These are phyloP conservation scores for Hanseniaspora thailandica DNA, from an alignment of 805 yeast genomes.

Conservation along the genomic window DNA sequence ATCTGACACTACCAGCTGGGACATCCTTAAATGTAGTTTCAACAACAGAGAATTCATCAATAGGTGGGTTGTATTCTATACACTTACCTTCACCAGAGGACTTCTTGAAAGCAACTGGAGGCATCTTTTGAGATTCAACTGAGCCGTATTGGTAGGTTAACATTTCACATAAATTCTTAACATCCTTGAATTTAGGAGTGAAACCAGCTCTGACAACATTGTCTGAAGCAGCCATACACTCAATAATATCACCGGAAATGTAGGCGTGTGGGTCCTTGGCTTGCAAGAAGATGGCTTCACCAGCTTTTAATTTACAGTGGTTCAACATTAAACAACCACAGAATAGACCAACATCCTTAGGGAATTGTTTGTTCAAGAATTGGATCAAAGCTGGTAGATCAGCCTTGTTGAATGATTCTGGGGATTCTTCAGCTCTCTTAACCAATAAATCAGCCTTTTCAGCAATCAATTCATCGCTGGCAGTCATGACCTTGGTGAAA, in stretches of 20 bases:
- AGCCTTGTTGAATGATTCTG: slow-evolving; percentile 41
- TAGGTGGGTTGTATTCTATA: slow-evolving; percentile 83
- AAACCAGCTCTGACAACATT: slow-evolving; percentile 97
- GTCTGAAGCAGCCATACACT: slow-evolving; percentile 99
- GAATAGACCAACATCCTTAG: slow-evolving; percentile 85
- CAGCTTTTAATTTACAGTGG: slow-evolving; percentile 69
- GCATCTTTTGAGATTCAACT: slow-evolving; percentile 89
- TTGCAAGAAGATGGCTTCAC: slow-evolving; percentile 92
- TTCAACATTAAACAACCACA: slow-evolving; percentile 90
- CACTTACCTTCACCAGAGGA: slow-evolving; percentile 57
- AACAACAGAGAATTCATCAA: slow-evolving; percentile 89
- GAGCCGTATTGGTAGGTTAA: slow-evolving; percentile 81
- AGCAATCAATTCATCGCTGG: slow-evolving; percentile 49
- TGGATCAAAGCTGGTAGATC: slow-evolving; percentile 62
- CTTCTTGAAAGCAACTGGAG: slow-evolving; percentile 38
- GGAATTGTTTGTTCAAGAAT: slow-evolving; percentile 77
- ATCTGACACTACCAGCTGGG: slow-evolving; percentile 39
- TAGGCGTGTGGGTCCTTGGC: slow-evolving; percentile 98
- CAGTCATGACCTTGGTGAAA: slow-evolving; percentile 74
- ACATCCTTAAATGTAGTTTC: slow-evolving; percentile 51
- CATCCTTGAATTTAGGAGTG: slow-evolving; percentile 99
- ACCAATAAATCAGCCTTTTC: slow-evolving; percentile 55
- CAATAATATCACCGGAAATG: slow-evolving; percentile 92
- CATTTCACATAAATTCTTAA: slow-evolving; percentile 75
- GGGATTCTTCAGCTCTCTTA: slow-evolving; percentile 46